Conservation (phyloP, 306 rosid genomes). For the Hippophae rhamnoides region DNA sequence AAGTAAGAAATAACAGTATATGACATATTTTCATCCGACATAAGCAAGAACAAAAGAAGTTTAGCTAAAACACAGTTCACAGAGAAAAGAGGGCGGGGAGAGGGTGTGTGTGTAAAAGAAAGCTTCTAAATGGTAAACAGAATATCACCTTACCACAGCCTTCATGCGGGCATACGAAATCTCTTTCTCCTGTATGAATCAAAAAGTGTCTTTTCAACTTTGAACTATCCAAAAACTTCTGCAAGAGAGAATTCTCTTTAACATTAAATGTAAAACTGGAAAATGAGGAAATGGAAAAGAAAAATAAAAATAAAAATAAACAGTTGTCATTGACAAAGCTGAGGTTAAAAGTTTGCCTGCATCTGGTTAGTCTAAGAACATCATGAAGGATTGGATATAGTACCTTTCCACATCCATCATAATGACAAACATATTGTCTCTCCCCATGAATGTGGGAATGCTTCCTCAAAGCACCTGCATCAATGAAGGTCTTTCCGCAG, state of each 20-base stretch:
- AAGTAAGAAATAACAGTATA: no score
- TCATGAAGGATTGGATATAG: background rate
- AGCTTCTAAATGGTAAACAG: constrained; percentile 17
- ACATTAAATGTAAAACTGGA: background rate
- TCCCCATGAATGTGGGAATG: constrained; percentile 97
- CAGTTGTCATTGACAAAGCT: no score
- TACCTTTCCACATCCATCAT: constrained; percentile 97
- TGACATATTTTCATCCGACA: no score
- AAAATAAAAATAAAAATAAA: background rate
- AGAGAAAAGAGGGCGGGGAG: background rate
- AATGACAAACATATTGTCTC: constrained; percentile 79
- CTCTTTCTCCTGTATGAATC: constrained; percentile 92
- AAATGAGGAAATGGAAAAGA: background rate
- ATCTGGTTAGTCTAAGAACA: no score
- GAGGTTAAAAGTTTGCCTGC: no score
- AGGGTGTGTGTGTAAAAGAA: background rate
- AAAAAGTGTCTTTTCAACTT: constrained; percentile 92
- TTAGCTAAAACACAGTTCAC: background rate
- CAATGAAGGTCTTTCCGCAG: constrained; percentile 94
- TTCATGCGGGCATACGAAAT: constrained; percentile 87
- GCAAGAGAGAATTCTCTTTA: constrained; percentile 29
- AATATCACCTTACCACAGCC: constrained; percentile 97
- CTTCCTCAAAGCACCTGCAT: constrained; percentile 96
- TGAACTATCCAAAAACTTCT: constrained; percentile 98
- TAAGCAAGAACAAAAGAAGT: no score